phyloP scores from a whole-genome alignment of 176 grass and related monocot species.

The Melocanna baccifera region DNA sequence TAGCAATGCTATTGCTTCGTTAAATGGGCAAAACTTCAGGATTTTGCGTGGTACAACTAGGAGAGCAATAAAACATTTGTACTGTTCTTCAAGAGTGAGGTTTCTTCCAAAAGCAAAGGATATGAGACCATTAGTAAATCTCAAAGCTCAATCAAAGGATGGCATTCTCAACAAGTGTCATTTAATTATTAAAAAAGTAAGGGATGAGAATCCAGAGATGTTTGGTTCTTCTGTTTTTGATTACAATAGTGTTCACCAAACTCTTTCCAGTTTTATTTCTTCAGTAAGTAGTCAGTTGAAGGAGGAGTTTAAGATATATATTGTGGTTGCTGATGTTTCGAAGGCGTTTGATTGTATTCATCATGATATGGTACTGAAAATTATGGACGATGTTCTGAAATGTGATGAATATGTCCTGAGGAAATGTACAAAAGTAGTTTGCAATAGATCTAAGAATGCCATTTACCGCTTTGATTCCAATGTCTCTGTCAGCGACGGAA shows the following conservation, averaged over 20 bases:
- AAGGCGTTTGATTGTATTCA: conserved; percentile 83
- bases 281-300: conserved; percentile 41
- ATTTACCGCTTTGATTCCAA: conserved; percentile 46
- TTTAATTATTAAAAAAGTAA: conserved; percentile 58
- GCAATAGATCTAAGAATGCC: conserved; percentile 35
- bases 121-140: conserved; percentile 70
- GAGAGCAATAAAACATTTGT: conserved; percentile 28
- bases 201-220: conserved; percentile 62
- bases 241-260: conserved; percentile 68
- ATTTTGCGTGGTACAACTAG: conserved; percentile 29
- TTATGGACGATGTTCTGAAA: conserved; percentile 52
- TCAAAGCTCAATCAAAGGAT: conserved; percentile 57
- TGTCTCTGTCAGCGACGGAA: conserved; percentile 39
- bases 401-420: conserved; percentile 57
- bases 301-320: conserved; percentile 50
- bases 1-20: conserved; percentile 47
- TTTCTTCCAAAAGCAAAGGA: conserved; percentile 74
- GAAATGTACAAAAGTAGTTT: conserved; percentile 54
- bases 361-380: conserved; percentile 64
- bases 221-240: conserved; percentile 94
- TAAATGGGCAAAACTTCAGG: conserved; percentile 46
- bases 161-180: conserved; percentile 43
- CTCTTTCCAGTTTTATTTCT: conserved; percentile 53
- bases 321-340: conserved; percentile 88
- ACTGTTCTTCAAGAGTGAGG: conserved; percentile 63